phyloP scores from a whole-genome alignment of 257 asterid genomes.

The Cruciata laevipes region DNA sequence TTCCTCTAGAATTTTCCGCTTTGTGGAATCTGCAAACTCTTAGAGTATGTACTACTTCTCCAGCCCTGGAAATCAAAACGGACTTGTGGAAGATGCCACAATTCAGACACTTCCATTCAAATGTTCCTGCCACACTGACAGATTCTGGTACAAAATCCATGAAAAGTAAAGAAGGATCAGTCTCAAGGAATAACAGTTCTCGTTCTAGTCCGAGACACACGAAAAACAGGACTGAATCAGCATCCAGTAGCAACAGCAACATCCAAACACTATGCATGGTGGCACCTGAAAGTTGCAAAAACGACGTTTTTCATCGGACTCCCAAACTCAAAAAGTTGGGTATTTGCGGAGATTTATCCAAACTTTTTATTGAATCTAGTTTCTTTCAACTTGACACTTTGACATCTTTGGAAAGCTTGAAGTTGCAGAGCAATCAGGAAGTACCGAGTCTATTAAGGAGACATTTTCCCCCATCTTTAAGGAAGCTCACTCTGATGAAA shows the following conservation, averaged over 20 bases:
- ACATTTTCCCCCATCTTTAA: conserved; percentile 26
- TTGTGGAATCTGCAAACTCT: conserved; percentile 37
- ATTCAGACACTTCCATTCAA: conserved; percentile 21
- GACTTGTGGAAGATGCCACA: conserved; percentile 32
- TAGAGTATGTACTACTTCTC: conserved; percentile 19
- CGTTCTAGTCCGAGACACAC: no score
- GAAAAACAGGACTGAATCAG: no score
- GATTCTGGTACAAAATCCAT: background rate
- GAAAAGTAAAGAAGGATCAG: background rate
- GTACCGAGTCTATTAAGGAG: background rate
- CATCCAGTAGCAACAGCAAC: conserved; percentile 4
- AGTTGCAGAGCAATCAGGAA: conserved; percentile 19
- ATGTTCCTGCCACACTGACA: conserved; percentile 22
- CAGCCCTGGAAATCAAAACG: conserved; percentile 15
- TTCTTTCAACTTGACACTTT: background rate
- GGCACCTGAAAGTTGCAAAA: conserved; percentile 25
- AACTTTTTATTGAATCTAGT: background rate
- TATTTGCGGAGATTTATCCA: conserved; percentile 21
- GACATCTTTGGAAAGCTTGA: conserved; percentile 13
- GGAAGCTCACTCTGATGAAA: conserved; percentile 21
- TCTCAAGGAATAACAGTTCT: background rate
- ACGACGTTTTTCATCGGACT: conserved; percentile 14
- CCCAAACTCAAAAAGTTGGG: conserved; percentile 14
- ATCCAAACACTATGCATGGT: conserved; percentile 29
- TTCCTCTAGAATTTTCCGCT: conserved; percentile 24